Base-by-base conservation (phyloP, 192 early-diverging fungal species). In the Paraglomus occultum region DNA sequence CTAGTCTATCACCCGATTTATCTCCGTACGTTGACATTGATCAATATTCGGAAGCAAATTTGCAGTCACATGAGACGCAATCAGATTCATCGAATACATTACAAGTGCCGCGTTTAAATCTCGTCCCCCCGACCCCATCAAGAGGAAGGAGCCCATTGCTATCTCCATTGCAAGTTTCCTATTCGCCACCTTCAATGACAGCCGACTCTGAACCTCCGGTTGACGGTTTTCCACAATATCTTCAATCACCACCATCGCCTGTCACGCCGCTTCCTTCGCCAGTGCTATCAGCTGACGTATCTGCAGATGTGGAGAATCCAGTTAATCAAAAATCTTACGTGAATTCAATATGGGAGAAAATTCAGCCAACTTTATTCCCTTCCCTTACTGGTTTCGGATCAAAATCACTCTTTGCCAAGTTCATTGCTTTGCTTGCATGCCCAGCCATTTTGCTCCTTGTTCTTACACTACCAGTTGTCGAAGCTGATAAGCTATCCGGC, bases 401-500 rank as follows among this genome's bases (percentile, higher is more conserved):
- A 7, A 88, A 88, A 39, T 69, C 76, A 15, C 15, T 60, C 11
- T 77, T 77, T 55, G 75, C 79, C 45, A 83, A 81, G 55, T 68
- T 84, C 15, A 79, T 77, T 58, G 74, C 83, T 0, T 38, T 89
- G 3, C 59, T 83, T 1, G 82, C 83, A 5, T 75, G 79, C 1
- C 89, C 89, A 1, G 81, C 84, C 18, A 72, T 84, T 9, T 69
- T 86, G 1, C 11, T 86, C 0, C 58, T 90, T 31, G 79, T 74
- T 2, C 46, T 87, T 20, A 90, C 89, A 0, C 70, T 88, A 48
- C 89, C 90, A 15, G 87, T 88, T 40, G 86, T 91, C 18, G 78
- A 85, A 64, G 65, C 79, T 7, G 70, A 76, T 39, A 64, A 72
- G 10, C 43, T 82, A 15, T 70, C 11, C 4, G 17, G 53, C 9